Base-by-base conservation (phyloP, 495 filamentous ascomycete species). In the Clohesyomyces aquaticus region DNA sequence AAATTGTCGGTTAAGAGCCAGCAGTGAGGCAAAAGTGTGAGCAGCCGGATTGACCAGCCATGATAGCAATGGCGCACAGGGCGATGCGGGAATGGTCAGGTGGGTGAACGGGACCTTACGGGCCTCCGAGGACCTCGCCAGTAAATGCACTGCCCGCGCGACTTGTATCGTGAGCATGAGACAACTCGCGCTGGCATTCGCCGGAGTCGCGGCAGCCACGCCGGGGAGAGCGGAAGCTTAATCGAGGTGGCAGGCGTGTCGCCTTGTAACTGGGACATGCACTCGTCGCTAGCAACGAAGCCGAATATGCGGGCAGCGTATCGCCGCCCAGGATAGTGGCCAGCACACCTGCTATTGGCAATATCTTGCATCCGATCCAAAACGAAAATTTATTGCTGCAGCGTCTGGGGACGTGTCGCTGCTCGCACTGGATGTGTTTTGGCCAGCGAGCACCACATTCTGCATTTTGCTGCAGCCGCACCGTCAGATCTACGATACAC, bases 231-330 rank as follows among this genome's bases (percentile, higher is more conserved):
- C 61, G 56, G 61, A 53, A 50, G 57, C 21, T n/a, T n/a, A 14
- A 27, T 46, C 23, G 29, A 53, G 27, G 41, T 42, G 55, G 54
- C 18, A 42, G 56, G 66, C 68, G 68, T 67, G 68, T 56, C 59
- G 35, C 45, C 45, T 48, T 53, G 55, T 65, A 22, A 61, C 47
- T 50, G 28, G 63, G 11, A 51, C 48, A 55, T 21, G 28, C 10
- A 27, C 8, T 27, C 46, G 8, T 27, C 53, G 11, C 32, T 50
- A 16, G 25, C 19, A 12, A 12, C 28, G 41, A 43, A 43, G n/a
- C 61, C 57, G 48, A 18, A 1, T 42, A 69, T 65, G 61, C 66
- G 57, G 57, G 28, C 66, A 63, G 66, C 66, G 66, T 65, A 57
- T 65, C 66, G 62, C 66, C 53, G 56, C 19, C 25, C 29, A 41